Base-by-base conservation (phyloP, 106 monocot genomes). In the Vanilla planifolia region DNA sequence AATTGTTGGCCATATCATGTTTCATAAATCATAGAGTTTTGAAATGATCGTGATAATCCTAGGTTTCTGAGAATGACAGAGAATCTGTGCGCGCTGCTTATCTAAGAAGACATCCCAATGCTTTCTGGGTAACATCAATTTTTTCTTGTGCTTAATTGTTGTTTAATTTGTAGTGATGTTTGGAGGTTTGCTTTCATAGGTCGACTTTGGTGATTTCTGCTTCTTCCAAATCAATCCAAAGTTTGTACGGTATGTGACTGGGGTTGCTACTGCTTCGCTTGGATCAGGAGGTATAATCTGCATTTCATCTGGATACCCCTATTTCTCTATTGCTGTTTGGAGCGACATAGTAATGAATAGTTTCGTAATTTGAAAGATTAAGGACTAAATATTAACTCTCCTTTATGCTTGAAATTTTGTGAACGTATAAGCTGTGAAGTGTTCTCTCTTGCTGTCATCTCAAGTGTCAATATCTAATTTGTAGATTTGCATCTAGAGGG, bases 181-280 rank as follows among this genome's bases (percentile, higher is more conserved):
- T 3, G 48, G 33, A 39, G 8, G 15, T 51, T 47, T 65, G 19
- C 19, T 43, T 36, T 61, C 10, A 10, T 65, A 94, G 94, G 95
- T 90, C 68, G 90, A 90, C 67, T 90, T 87, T 77, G 95, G 95
- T 62, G 95, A 96, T 65, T 90, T 96, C 61, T 24, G 46, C 42
- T 96, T 90, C 66, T 33, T 96, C 37, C 64, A 74, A 23, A 87
- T 96, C 67, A 80, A 87, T 46, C 89, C 90, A 37, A 90, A 76
- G 66, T 67, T 66, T 68, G 73, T 90, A 56, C 77, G 63, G 41
- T 96, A 81, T 68, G 84, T 96, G 25, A 86, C 95, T 67, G 90
- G 95, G 39, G 84, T 90, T 67, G 95, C 95, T 56, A 96, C 95
- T 15, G 90, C 95, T 58, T 48, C 81, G 22, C 69, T 90, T 50